A percentile compares a stretch with the other conserved stretches of the same genome.
These are phyloP conservation scores for Ampelocalamus luodianensis DNA, from an alignment of 176 grass and related monocot genomes.

Conservation along the genomic window DNA sequence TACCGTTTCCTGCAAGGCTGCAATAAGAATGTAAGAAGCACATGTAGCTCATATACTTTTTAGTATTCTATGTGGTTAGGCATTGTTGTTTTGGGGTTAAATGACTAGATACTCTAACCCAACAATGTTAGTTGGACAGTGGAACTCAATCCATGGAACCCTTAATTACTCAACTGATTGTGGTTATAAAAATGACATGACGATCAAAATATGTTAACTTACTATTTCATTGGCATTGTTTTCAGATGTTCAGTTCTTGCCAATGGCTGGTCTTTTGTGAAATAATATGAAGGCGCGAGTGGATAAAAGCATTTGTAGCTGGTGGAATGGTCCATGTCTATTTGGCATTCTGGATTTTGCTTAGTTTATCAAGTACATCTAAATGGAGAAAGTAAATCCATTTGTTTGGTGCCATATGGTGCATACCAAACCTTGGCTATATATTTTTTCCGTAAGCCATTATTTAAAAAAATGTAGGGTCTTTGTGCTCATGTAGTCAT, in stretches of 20 bases:
- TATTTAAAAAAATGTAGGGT: background rate
- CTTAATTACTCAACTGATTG: background rate
- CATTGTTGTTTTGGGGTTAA: background rate
- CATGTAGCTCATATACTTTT: background rate
- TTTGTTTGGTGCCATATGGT: background rate
- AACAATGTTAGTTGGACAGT: conserved; percentile 1
- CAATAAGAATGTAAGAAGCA: background rate
- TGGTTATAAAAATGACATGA: background rate
- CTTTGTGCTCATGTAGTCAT: background rate
- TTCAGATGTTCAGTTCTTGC: conserved; percentile 74
- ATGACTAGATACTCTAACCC: background rate
- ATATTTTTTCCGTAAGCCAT: background rate
- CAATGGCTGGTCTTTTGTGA: conserved; percentile 64
- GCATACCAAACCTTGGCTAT: background rate
- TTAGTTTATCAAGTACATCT: background rate
- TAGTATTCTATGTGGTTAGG: background rate
- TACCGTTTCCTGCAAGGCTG: background rate
- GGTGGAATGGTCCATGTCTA: conserved; percentile 66
- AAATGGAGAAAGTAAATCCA: background rate
- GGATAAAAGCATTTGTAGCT: conserved; percentile 57
- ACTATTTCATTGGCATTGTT: conserved; percentile 30
- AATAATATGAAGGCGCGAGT: conserved; percentile 59
- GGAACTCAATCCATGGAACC: background rate
- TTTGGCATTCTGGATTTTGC: conserved; percentile 60
- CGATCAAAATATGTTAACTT: background rate